Base-by-base conservation (phyloP, 2,329 filamentous ascomycete genomes). In the Ceratocystis destructans region DNA sequence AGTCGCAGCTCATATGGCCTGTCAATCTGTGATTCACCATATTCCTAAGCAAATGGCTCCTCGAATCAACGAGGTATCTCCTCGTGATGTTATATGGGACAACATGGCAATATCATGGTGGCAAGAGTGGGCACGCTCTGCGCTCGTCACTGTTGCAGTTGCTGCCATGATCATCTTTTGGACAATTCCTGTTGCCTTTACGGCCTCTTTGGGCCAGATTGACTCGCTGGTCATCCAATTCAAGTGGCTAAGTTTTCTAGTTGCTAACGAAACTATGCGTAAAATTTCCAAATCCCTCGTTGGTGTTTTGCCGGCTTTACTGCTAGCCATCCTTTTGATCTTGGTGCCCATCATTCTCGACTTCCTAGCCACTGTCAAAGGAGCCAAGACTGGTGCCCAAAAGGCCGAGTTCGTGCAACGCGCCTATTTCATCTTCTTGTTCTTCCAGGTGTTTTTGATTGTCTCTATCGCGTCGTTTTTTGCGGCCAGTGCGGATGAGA, bases 81-180 rank as follows among this genome's bases (percentile, higher is more conserved):
- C 94, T 0, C 87, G 87, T 55, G 92, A 97, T 73, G 90, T 99
- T 7, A 82, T 95, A 50, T 99, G 94, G 94, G 90, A 95, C 70
- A 99, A 99, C 73, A 93, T 99, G 87, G 92, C 90, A 0, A 88
- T 96, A 71, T 85, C 83, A 65, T 97, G 94, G 93, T 97, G 92
- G 91, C 87, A 93, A 69, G 83, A 87, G 66, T 96, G 93, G 80
- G 72, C 90, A 37, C 84, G 90, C 33, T 86, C 85, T 1, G 82
- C 79, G 45, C 73, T 87, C 7, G 87, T 93, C 10, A 77, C 90
- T 37, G 75, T 78, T 6, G 71, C 88, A 28, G 86, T 96, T 6
- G 74, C 80, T 45, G 88, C 80, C 5, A 90, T 97, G 82, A 83
- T 96, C 62, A 79, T 96, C 69, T 82, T 94, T 22, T 99, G 92